These are phyloP conservation scores for Cordyceps fumosorosea DNA, from an alignment of 2,329 filamentous ascomycete species.

Conservation along the genomic window DNA sequence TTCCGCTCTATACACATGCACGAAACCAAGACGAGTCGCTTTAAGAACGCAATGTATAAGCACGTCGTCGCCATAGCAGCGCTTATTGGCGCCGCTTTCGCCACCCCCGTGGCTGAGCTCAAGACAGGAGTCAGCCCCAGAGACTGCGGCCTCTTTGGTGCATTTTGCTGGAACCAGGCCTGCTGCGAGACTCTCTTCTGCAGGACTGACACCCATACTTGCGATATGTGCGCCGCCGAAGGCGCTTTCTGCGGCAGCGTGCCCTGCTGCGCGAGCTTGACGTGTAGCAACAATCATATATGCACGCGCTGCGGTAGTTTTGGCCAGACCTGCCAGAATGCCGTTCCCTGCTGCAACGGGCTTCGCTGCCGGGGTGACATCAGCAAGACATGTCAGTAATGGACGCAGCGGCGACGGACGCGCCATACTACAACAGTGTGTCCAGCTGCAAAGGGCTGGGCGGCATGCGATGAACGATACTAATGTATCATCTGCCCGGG, in stretches of 20 bases:
- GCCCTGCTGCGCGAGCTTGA: background rate
- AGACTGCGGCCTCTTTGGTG: no score
- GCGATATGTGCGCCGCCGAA: background rate
- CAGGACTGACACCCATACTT: background rate
- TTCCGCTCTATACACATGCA: background rate
- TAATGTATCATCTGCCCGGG: no score
- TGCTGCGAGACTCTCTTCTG: background rate
- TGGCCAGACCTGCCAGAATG: background rate
- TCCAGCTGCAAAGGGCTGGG: no score
- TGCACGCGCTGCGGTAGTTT: background rate
- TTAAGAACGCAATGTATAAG: background rate
- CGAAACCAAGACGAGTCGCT: background rate
- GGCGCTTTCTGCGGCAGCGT: slow-evolving; percentile 2
- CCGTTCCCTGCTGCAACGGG: background rate
- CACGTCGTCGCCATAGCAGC: background rate
- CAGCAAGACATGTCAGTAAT: no score
- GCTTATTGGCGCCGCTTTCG: background rate
- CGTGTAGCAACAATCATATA: background rate
- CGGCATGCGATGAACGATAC: no score
- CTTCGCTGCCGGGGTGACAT: background rate
- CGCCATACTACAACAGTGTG: no score
- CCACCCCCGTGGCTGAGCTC: background rate
- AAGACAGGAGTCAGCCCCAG: background rate
- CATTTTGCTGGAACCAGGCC: background rate
- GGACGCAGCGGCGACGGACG: no score